Evolutionary conservation across 2,329 filamentous ascomycete genomes (phyloP).

Genomic region (Curvularia verruculosa): DNA sequence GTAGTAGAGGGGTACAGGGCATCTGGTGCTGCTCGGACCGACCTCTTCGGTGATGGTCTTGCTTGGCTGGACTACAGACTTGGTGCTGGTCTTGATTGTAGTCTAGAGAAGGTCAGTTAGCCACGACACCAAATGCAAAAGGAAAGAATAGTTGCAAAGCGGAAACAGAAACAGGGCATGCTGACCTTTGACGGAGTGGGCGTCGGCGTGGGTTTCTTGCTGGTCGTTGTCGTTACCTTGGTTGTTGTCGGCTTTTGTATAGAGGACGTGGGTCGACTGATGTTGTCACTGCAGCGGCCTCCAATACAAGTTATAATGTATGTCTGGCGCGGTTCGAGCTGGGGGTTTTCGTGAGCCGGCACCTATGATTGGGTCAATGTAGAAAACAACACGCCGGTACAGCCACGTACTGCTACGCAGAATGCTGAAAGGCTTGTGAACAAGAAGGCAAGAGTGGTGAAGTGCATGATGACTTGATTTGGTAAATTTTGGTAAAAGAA

Average conservation of each 20-base stretch:
- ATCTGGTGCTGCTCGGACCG: constrained; percentile 39
- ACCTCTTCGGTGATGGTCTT: constrained; percentile 24
- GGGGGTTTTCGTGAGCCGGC: constrained; percentile 21
- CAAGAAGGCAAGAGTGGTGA: constrained; percentile 19
- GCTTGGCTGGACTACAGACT: constrained; percentile 13
- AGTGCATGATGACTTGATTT: constrained; percentile 25
- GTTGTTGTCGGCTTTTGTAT: constrained; percentile 16
- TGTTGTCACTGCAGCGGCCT: constrained; percentile 16
- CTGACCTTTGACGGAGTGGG: constrained; percentile 14
- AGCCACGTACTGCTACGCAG: constrained; percentile 29
- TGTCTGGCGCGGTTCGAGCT: constrained; percentile 34
- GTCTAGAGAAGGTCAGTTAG: constrained; percentile 4
- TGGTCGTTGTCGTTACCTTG: constrained; percentile 15
- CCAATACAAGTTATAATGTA: constrained; percentile 40
- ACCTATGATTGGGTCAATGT: constrained; percentile 15
- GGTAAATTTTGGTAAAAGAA: not conserved
- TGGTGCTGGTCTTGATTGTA: constrained; percentile 15
- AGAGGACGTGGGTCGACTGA: constrained; percentile 12
- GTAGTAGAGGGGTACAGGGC: constrained; percentile 41
- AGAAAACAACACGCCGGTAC: not conserved
- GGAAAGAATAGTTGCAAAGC: not conserved
- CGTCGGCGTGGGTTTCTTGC: constrained; percentile 13
- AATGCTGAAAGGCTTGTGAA: constrained; percentile 19
- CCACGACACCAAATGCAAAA: not conserved
- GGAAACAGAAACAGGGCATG: not conserved